Conservation (phyloP, 257 asterid genomes). For the Vinca minor region DNA sequence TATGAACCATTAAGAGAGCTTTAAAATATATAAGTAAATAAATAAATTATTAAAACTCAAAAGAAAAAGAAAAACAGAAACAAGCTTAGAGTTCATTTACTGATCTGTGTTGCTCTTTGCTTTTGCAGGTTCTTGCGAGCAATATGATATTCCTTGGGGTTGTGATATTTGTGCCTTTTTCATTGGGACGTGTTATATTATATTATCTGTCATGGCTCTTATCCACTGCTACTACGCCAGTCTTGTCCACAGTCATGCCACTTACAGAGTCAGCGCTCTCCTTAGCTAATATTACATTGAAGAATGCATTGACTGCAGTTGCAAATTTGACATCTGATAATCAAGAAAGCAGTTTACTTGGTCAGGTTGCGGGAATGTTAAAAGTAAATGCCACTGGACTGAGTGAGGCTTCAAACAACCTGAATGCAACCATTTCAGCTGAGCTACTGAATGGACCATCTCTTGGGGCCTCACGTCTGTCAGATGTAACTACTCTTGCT, state of each 20-base stretch:
- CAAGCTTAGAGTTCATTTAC: neutral
- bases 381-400: slow-evolving; percentile 57
- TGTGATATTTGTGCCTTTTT: slow-evolving; percentile 76
- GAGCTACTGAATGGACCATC: slow-evolving; percentile 56
- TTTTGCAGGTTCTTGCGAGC: slow-evolving; percentile 93
- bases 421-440: slow-evolving; percentile 46
- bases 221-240: slow-evolving; percentile 75
- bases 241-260: slow-evolving; percentile 67
- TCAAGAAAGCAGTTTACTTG: slow-evolving; percentile 46
- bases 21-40: too few relatives aligned
- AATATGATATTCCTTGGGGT: slow-evolving; percentile 96
- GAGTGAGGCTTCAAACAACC: slow-evolving; percentile 42
- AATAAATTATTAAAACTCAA: too few relatives aligned
- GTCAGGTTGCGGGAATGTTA: slow-evolving; percentile 55
- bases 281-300: slow-evolving; percentile 70
- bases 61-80: too few relatives aligned
- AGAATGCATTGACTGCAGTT: slow-evolving; percentile 68
- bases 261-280: slow-evolving; percentile 83
- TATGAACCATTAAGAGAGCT: too few relatives aligned
- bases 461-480: slow-evolving; percentile 65
- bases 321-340: slow-evolving; percentile 68
- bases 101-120: slow-evolving; percentile 13
- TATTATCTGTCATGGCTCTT: slow-evolving; percentile 62
- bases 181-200: slow-evolving; percentile 69
- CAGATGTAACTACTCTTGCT: slow-evolving; percentile 95